Evolutionary conservation across 2,329 filamentous ascomycete genomes (phyloP).

Genomic region (Grosmannia penicillata): DNA sequence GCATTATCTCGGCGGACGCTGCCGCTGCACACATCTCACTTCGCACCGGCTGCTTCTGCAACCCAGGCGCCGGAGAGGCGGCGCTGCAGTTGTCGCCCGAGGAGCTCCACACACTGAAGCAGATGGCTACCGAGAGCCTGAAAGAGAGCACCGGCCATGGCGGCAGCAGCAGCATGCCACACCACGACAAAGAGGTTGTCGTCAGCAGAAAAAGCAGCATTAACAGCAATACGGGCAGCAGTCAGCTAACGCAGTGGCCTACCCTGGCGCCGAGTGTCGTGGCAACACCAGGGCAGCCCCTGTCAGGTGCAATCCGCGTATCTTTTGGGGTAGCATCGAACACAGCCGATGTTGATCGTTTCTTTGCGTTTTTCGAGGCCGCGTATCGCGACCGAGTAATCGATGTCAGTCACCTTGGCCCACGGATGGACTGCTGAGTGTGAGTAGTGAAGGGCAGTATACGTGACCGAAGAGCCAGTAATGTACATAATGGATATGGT

Average conservation of each 20-base stretch:
- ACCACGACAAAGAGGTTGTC: no score
- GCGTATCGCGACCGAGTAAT: slow-evolving; percentile 18
- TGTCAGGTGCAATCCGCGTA: slow-evolving; percentile 21
- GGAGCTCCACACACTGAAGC: slow-evolving; percentile 7
- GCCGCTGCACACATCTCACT: slow-evolving; percentile 20
- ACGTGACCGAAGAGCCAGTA: no score
- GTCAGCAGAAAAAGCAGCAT: background rate
- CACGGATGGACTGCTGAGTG: slow-evolving; percentile 7
- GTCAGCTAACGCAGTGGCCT: no score
- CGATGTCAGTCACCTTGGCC: slow-evolving; percentile 4
- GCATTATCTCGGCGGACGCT: slow-evolving; percentile 20
- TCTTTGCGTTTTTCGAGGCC: slow-evolving; percentile 18
- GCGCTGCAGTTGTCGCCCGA: slow-evolving; percentile 16
- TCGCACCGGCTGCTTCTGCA: slow-evolving; percentile 27
- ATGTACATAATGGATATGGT: no score
- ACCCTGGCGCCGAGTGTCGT: no score
- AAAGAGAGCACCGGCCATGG: no score
- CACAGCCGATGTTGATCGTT: slow-evolving; percentile 19
- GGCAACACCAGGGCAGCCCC: background rate
- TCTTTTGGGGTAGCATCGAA: slow-evolving; percentile 24
- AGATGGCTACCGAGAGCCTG: slow-evolving; percentile 1
- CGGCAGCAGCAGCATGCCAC: no score
- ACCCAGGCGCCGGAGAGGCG: slow-evolving; percentile 23
- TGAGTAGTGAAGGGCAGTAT: background rate
- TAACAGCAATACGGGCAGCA: background rate